A percentile compares a stretch with the other conserved stretches of the same genome.
Evolutionary conservation across 768 basidiomycete genomes (phyloP).

Genomic region (Piloderma croceum): DNA sequence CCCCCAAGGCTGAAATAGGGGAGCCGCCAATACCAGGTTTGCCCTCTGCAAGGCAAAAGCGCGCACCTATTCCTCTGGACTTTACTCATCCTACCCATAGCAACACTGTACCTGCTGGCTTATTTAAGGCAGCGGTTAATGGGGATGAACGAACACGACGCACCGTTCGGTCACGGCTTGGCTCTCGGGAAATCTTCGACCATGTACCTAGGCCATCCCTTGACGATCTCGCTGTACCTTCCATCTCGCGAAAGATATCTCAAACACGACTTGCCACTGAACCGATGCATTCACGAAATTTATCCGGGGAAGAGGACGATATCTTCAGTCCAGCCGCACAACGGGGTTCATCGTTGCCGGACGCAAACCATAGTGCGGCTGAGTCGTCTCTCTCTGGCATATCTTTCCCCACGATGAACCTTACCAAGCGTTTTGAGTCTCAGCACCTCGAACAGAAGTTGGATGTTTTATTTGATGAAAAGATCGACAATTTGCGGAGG

Average conservation of each 20-base stretch:
- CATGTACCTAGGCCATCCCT: slow-evolving; percentile 65
- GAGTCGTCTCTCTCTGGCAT: slow-evolving; percentile 39
- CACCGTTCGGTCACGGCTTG: slow-evolving; percentile 68
- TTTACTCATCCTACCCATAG: slow-evolving; percentile 60
- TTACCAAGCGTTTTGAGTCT: slow-evolving; percentile 50
- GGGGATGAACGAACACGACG: slow-evolving; percentile 63
- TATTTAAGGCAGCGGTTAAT: slow-evolving; percentile 75
- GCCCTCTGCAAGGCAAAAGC: slow-evolving; percentile 42
- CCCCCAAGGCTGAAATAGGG: neutral
- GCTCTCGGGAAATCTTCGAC: slow-evolving; percentile 70
- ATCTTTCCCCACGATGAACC: slow-evolving; percentile 44
- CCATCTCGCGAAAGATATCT: slow-evolving; percentile 60
- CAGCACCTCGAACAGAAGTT: slow-evolving; percentile 59
- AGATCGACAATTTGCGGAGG: slow-evolving; percentile 44
- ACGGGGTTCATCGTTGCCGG: slow-evolving; percentile 28
- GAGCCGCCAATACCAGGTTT: slow-evolving; percentile 5
- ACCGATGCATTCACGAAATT: slow-evolving; percentile 37
- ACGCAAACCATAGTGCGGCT: slow-evolving; percentile 41
- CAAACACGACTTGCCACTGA: slow-evolving; percentile 54
- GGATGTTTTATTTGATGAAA: slow-evolving; percentile 63
- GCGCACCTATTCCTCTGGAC: slow-evolving; percentile 75
- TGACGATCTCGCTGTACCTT: slow-evolving; percentile 66
- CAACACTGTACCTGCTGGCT: slow-evolving; percentile 78
- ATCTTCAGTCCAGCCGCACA: slow-evolving; percentile 35
- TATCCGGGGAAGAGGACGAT: slow-evolving; percentile 30